Evolutionary conservation across 169 alveolate genomes (phyloP), one percentile per base, ranked within the genome.

Genomic region (Eimeria falciformis): DNA sequence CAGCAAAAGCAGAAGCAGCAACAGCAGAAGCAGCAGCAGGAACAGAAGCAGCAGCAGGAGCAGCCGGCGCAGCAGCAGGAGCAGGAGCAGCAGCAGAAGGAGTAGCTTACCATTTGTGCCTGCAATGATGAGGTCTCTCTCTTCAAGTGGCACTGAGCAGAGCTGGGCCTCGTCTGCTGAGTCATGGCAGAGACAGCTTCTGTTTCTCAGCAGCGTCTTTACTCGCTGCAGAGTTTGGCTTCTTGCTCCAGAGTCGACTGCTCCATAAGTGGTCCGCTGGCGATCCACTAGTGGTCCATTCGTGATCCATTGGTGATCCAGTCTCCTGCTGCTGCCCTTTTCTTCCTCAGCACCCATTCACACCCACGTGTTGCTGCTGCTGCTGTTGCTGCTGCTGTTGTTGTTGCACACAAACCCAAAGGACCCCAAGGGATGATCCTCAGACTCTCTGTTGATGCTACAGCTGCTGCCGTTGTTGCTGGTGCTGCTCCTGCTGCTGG

Each of bases 51-150:
- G 40, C 40, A 33, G 40, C 0, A 33, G 40, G 4, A 33, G 40
- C 40, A n/a, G n/a, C n/a, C n/a, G n/a, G n/a, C n/a, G n/a, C n/a
- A n/a, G n/a, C n/a, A n/a, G n/a, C n/a, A n/a, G n/a, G n/a, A n/a
- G n/a, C n/a, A n/a, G n/a, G n/a, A n/a, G n/a, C n/a, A n/a, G n/a
- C n/a, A n/a, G n/a, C n/a, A n/a, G n/a, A n/a, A 33, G 40, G 40
- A 21, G 65, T 0, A 17, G 75, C 33, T 17, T 62, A 62, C 75
- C 75, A 23, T 62, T 37, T 9, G 75, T 1, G 75, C 75, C 75
- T 12, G 33, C 75, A 21, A 62, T 62, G 75, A 62, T 62, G 75
- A 62, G 75, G 33, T 62, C 75, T 12, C 75, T 37, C 3, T 62
- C 75, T 27, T 62, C 40, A 18, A 62, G 37, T 18, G 75, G 75